Percentiles rank a stretch among this genome's conserved stretches.
Evolutionary conservation across 2,329 filamentous ascomycete genomes (phyloP).

Genomic region (Golovinomyces cichoracearum): DNA sequence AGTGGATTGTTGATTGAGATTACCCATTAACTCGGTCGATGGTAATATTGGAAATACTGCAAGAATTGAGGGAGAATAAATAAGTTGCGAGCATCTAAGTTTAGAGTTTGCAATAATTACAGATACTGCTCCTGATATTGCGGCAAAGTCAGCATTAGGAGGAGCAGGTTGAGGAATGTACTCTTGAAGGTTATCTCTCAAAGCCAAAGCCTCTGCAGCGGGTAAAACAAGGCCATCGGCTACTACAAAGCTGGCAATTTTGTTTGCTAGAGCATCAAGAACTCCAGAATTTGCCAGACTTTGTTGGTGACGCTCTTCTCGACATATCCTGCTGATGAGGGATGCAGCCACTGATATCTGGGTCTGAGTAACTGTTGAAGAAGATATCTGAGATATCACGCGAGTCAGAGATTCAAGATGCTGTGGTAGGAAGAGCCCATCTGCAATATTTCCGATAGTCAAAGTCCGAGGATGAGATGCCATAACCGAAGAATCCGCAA

Average conservation of each 20-base stretch:
- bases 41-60: slow-evolving; percentile 35
- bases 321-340: slow-evolving; percentile 34
- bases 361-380: slow-evolving; percentile 27
- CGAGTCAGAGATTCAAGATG: slow-evolving; percentile 35
- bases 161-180: slow-evolving; percentile 36
- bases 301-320: slow-evolving; percentile 41
- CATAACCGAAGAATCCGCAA: slow-evolving; percentile 37
- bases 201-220: slow-evolving; percentile 28
- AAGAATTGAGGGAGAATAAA: slow-evolving; percentile 41
- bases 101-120: slow-evolving; percentile 56
- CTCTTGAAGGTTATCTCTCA: slow-evolving; percentile 27
- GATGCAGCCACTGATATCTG: slow-evolving; percentile 34
- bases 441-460: slow-evolving; percentile 28
- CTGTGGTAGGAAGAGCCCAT: slow-evolving; percentile 35
- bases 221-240: slow-evolving; percentile 43
- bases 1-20: slow-evolving; percentile 22
- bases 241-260: slow-evolving; percentile 45
- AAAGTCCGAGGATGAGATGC: slow-evolving; percentile 25
- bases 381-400: slow-evolving; percentile 35
- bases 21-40: slow-evolving; percentile 23
- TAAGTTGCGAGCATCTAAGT: slow-evolving; percentile 45
- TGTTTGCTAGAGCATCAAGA: slow-evolving; percentile 51
- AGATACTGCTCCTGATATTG: slow-evolving; percentile 51
- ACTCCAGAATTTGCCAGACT: slow-evolving; percentile 46
- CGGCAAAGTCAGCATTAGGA: slow-evolving; percentile 31